Base-by-base conservation (phyloP, 345 rosid species). In the Aegle marmelos region DNA sequence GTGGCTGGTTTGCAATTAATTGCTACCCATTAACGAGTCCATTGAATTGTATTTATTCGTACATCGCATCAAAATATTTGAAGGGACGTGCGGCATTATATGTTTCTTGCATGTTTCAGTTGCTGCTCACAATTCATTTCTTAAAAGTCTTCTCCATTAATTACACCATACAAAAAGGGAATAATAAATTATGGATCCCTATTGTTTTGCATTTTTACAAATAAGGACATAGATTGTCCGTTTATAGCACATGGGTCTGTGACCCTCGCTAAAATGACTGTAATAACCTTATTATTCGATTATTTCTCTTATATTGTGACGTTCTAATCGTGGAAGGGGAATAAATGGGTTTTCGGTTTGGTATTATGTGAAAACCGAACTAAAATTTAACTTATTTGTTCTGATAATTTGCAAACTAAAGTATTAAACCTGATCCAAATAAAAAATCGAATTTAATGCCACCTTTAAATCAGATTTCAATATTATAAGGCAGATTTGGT, bases 1-100 rank as follows among this genome's bases (percentile, higher is more conserved):
- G 28, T 27, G 41, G 30, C 39, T 27, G 4, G 14, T 62, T 24
- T 33, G 72, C 65, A 39, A 61, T 27, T 17, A 7, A 7, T 34
- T 41, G 33, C 63, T 30, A 24, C 25, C 72, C 72, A 24, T 65
- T 10, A n/a, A 76, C 9, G 63, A 36, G 67, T 76, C 25, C 78
- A 66, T 25, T 34, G 63, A 63, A 75, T 73, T 10, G 8, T 58
- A 2, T 6, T 21, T 74, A 36, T 22, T 25, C 57, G 5, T 27
- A 10, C 27, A 27, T 60, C 58, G 16, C 37, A 74, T 74, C 68
- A 61, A 61, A 17, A 70, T 24, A 16, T 60, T 39, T 60, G 68
- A 74, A 39, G 9, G 7, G 77, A 74, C 77, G 19, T 74, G 4
- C 27, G 21, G 21, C 6, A 8, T 8, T 25, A 9, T 28, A 1